These are phyloP conservation scores for Akanthomyces lecanii DNA, from an alignment of 2,329 filamentous ascomycete species.

Conservation along the genomic window DNA sequence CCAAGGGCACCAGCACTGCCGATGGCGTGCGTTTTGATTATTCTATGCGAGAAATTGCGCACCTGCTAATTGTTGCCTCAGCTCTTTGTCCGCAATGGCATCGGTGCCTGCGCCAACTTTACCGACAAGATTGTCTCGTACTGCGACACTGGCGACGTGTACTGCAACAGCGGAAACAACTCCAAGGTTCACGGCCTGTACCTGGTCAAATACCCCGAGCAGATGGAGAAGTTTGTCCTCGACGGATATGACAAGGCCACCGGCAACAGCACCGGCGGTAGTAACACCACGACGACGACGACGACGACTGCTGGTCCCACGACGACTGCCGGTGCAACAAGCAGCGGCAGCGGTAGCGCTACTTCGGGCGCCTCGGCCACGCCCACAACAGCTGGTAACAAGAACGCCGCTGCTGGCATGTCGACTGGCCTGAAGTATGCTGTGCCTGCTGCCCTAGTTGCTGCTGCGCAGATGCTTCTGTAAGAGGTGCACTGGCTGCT, in stretches of 20 bases:
- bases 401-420: constrained; percentile 7
- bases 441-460: constrained; percentile 7
- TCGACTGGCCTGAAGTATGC: constrained; percentile 8
- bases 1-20: constrained; percentile 33
- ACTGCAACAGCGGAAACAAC: constrained; percentile 34
- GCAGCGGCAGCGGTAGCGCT: not conserved
- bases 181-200: constrained; percentile 33
- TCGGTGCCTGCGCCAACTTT: constrained; percentile 33
- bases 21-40: constrained; percentile 32
- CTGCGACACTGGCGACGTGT: constrained; percentile 40
- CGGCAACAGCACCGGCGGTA: constrained; percentile 8
- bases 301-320: constrained; percentile 15
- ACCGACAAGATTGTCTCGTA: constrained; percentile 35
- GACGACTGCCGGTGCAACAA: constrained; percentile 15
- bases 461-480: constrained; percentile 12
- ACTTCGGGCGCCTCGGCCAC: not conserved
- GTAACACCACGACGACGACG: constrained; percentile 9
- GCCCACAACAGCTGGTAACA: not conserved
- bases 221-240: constrained; percentile 34
- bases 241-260: constrained; percentile 26
- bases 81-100: constrained; percentile 35
- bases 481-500: not conserved
- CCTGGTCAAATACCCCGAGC: constrained; percentile 31
- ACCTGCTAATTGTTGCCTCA: constrained; percentile 18
- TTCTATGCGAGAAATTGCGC: not conserved